Evolutionary conservation across 169 alveolate genomes (phyloP).

Genomic region (Plasmodium relictum): DNA sequence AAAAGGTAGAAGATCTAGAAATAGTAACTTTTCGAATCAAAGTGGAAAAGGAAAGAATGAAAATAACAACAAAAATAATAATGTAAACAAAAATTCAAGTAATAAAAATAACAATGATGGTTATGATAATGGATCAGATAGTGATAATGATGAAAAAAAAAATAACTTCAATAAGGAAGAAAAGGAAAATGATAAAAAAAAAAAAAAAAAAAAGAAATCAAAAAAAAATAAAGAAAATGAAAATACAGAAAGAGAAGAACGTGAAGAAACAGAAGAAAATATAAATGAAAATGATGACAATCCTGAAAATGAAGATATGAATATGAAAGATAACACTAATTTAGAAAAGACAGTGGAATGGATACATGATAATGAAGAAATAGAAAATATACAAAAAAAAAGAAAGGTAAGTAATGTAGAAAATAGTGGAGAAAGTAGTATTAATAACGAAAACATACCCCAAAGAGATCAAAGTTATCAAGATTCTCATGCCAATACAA

Average conservation of each 20-base stretch:
- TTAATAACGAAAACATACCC: conserved; percentile 10
- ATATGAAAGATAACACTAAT: not conserved
- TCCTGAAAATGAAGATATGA: not conserved
- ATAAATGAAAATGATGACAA: conserved; percentile 1
- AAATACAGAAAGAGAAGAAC: not conserved
- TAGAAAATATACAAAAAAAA: not conserved
- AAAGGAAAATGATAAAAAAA: conserved; percentile 5
- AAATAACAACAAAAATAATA: not conserved
- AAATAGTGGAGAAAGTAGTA: conserved; percentile 8
- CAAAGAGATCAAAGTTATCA: conserved; percentile 20
- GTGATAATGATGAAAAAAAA: conserved; percentile 32
- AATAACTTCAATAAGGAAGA: not conserved
- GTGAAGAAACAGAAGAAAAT: not conserved
- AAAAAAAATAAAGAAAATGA: not conserved
- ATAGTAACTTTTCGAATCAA: conserved; percentile 20
- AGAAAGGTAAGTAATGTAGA: not conserved
- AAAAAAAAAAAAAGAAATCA: conserved; percentile 26
- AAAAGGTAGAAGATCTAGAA: conserved; percentile 47
- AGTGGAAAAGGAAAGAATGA: conserved; percentile 2
- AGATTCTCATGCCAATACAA: conserved; percentile 43
- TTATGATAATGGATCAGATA: conserved; percentile 3
- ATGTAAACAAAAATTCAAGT: not conserved
- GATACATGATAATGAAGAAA: not conserved
- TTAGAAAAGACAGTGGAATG: not conserved
- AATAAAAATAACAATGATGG: not conserved